Percentiles rank a stretch among this genome's conserved stretches.
phyloP scores from a whole-genome alignment of 306 rosid genomes.

The Gynostemma pentaphyllum region DNA sequence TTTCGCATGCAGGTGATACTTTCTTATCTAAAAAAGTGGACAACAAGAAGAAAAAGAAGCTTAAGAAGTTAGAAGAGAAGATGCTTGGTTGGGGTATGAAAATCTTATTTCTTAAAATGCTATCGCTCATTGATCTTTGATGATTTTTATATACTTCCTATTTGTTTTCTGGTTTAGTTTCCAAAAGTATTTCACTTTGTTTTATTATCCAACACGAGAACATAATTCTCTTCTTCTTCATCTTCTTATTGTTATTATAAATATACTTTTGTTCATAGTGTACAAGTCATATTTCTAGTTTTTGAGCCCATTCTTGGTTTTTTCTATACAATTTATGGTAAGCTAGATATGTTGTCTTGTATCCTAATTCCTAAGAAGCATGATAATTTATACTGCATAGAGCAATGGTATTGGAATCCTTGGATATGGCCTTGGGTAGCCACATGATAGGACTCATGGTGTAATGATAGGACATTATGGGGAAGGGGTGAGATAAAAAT shows the following conservation, averaged over 20 bases:
- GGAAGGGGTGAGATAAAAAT: neutral
- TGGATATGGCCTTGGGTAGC: neutral
- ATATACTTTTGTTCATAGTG: neutral
- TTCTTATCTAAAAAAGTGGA: constrained; percentile 82
- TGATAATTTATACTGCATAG: neutral
- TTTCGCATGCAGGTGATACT: constrained; percentile 51
- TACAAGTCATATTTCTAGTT: too few species aligned
- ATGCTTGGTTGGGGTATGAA: constrained; percentile 97
- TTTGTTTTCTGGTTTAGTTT: neutral
- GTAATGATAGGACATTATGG: neutral
- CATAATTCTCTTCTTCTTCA: neutral
- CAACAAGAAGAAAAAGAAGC: constrained; percentile 73
- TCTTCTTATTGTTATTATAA: neutral
- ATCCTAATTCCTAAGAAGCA: neutral
- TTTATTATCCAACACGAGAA: neutral
- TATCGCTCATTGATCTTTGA: neutral
- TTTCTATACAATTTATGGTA: neutral
- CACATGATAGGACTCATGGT: neutral
- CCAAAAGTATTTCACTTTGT: neutral
- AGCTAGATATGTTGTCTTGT: neutral
- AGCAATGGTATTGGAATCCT: neutral
- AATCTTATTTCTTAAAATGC: neutral
- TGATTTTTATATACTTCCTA: neutral
- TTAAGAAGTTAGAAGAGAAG: constrained; percentile 81
- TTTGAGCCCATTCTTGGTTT: neutral